Evolutionary conservation across 306 rosid species (phyloP), one percentile per base, ranked within the genome.

Genomic region (Inga laurina): DNA sequence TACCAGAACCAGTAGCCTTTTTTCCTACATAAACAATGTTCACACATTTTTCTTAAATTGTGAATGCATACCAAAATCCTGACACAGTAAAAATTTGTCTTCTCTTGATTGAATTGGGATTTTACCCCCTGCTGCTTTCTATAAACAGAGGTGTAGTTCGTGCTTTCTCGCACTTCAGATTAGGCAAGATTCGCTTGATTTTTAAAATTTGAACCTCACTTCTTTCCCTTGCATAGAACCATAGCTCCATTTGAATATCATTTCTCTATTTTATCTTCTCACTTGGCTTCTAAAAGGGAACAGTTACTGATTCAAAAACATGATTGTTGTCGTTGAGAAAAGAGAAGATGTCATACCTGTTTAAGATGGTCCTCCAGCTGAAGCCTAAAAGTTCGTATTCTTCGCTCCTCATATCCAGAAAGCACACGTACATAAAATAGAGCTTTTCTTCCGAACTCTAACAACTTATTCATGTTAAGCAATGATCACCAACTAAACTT

Each of bases 361-460:
- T 30, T 78, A 64, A 85, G 49, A 1, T 59, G 88, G 8, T 80
- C 75, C 82, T 96, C 97, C 84, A 92, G 84, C 81, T 89, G 84
- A 77, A 93, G 70, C 78, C 99, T 91, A 69, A 74, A 82, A 15
- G 88, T 44, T 35, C 97, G 92, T 81, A 96, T 96, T 90, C 93
- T 90, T 57, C 94, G 93, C 83, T 93, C 92, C 89, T 96, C 99
- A 76, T 91, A 93, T 69, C 99, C 98, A 44, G 97, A 91, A 79
- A 96, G 93, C 82, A 96, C 96, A 78, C 88, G 76, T 24, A 67
- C 94, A 83, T 92, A 96, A 84, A 91, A 90, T 56, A 96, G 78
- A 56, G 90, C 91, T 76, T 86, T 92, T 85, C 92, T 88, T 66
- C 98, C 99, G 39, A 82, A 88, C 0, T 88, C 86, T 71, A 85